These are phyloP conservation scores for Colletotrichum sp. DNA, from an alignment of 2,329 filamentous ascomycete genomes.

Conservation along the genomic window DNA sequence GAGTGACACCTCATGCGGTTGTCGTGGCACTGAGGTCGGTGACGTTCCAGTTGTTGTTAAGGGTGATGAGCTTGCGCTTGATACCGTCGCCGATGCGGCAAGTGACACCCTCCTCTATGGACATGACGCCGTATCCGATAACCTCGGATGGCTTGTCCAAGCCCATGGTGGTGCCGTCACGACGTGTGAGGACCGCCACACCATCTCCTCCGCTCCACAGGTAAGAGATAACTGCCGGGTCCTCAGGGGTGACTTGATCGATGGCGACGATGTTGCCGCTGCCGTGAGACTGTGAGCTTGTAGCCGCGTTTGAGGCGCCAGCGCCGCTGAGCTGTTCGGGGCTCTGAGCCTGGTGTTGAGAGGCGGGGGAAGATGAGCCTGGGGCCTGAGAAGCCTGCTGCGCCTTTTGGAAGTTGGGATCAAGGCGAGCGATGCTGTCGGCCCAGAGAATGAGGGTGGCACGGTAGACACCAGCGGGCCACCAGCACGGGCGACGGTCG, in stretches of 20 bases:
- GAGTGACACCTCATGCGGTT: not conserved
- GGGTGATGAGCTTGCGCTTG: conserved; percentile 40
- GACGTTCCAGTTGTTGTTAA: conserved; percentile 44
- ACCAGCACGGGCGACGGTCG: conserved; percentile 70
- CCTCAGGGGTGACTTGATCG: conserved; percentile 45
- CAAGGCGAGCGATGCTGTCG: conserved; percentile 55
- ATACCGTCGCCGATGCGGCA: conserved; percentile 50
- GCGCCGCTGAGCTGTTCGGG: conserved; percentile 10
- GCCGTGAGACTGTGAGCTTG: not conserved
- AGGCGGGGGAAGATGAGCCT: conserved; percentile 18
- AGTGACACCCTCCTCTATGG: conserved; percentile 44
- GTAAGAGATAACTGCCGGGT: conserved; percentile 39
- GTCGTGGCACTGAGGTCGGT: conserved; percentile 24
- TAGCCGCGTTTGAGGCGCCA: not conserved
- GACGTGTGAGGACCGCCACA: conserved; percentile 33
- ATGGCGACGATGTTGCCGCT: conserved; percentile 33
- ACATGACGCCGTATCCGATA: conserved; percentile 43
- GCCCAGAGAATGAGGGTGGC: conserved; percentile 67
- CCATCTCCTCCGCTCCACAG: conserved; percentile 42
- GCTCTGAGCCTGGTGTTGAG: conserved; percentile 1
- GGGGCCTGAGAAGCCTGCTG: not conserved
- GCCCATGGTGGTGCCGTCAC: conserved; percentile 34
- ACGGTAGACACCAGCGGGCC: conserved; percentile 74
- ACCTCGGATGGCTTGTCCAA: conserved; percentile 44
- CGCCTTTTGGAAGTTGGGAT: conserved; percentile 34